phyloP scores from a whole-genome alignment of 768 basidiomycete species.

The Agaricus subrufescens region DNA sequence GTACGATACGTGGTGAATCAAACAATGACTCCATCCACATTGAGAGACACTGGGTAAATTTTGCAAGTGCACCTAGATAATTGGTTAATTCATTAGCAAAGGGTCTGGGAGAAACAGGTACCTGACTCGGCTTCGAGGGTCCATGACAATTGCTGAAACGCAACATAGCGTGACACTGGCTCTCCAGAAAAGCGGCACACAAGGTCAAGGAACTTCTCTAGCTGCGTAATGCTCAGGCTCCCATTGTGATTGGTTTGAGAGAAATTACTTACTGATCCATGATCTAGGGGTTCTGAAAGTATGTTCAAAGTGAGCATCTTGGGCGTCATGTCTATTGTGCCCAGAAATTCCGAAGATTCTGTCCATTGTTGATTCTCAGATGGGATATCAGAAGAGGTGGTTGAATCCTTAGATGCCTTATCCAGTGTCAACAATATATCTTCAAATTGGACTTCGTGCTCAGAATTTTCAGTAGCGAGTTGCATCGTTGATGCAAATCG shows the following conservation, averaged over 20 bases:
- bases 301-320: not conserved
- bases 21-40: conserved; percentile 8
- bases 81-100: not conserved
- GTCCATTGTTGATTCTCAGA: not conserved
- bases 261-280: not conserved
- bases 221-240: not conserved
- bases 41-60: conserved; percentile 4
- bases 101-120: conserved; percentile 20
- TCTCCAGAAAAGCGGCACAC: conserved; percentile 11
- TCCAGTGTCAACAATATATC: conserved; percentile 15
- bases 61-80: not conserved
- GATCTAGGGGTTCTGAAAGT: not conserved
- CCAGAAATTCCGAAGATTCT: conserved; percentile 14
- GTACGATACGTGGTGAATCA: not conserved
- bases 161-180: conserved; percentile 40
- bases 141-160: conserved; percentile 61
- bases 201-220: conserved; percentile 7
- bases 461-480: conserved; percentile 13
- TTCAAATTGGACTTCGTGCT: conserved; percentile 10
- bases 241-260: not conserved
- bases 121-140: conserved; percentile 31
- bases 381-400: too few relatives aligned
- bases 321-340: not conserved
- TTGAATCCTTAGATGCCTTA: conserved; percentile 10
- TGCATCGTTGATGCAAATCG: conserved; percentile 35